Percentiles rank a stretch among this genome's conserved stretches.
Evolutionary conservation across 106 monocot genomes (phyloP).

Genomic region (Iris macrosiphon): DNA sequence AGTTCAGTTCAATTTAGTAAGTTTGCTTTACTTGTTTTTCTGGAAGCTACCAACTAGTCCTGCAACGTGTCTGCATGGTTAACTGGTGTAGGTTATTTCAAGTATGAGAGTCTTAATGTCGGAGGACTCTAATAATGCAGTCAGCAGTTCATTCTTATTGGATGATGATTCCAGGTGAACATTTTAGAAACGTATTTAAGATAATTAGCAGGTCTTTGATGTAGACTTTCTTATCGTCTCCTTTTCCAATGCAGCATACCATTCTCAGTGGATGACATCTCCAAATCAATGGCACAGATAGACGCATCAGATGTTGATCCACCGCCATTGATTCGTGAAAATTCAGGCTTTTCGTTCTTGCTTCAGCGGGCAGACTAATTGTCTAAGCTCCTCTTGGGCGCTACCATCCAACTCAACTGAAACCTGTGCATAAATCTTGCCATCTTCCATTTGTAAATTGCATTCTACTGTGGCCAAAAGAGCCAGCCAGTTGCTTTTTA

Average conservation of each 20-base stretch:
- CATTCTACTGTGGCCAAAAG: slow-evolving; percentile 5
- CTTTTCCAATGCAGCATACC: slow-evolving; percentile 48
- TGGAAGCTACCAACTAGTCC: neutral
- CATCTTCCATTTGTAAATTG: slow-evolving; percentile 13
- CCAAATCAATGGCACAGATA: slow-evolving; percentile 56
- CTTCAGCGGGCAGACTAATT: slow-evolving; percentile 38
- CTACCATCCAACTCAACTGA: neutral
- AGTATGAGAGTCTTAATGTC: slow-evolving; percentile 71
- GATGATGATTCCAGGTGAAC: slow-evolving; percentile 80
- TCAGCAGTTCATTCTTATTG: slow-evolving; percentile 67
- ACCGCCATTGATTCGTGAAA: slow-evolving; percentile 52
- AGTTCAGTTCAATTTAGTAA: neutral
- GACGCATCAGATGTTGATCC: slow-evolving; percentile 56
- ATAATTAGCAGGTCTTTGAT: neutral
- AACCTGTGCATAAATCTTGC: slow-evolving; percentile 23
- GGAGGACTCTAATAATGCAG: slow-evolving; percentile 63
- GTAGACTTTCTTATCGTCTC: too few species aligned
- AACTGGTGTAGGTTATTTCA: slow-evolving; percentile 47
- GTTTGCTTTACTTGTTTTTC: neutral
- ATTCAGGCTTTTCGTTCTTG: slow-evolving; percentile 59
- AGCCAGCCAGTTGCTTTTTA: neutral
- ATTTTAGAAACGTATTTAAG: neutral
- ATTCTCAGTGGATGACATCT: slow-evolving; percentile 66
- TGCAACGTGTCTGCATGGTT: neutral
- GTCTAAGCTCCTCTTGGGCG: neutral